phyloP scores from a whole-genome alignment of 441 rosid genomes.

The Erysimum cheiri region DNA sequence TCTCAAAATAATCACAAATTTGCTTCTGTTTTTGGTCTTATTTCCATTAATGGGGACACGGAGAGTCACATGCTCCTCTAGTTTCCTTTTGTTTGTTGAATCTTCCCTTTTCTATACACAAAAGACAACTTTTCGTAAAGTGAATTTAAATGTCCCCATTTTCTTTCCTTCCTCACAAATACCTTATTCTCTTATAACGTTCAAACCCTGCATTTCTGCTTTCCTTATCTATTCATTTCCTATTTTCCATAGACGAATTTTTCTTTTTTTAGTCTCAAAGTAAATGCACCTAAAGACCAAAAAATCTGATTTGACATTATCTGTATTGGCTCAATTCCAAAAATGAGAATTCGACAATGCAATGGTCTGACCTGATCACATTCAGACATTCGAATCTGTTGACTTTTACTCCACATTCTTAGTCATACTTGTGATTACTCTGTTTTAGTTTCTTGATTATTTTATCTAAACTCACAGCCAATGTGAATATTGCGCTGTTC shows the following conservation, averaged over 20 bases:
- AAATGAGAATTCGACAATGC: conserved; percentile 25
- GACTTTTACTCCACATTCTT: conserved; percentile 6
- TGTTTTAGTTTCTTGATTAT: background rate
- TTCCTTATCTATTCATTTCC: conserved; percentile 35
- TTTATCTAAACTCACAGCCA: background rate
- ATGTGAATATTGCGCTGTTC: background rate
- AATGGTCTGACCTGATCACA: conserved; percentile 31
- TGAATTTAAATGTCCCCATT: conserved; percentile 36
- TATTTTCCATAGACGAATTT: conserved; percentile 17
- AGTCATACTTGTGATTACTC: conserved; percentile 1
- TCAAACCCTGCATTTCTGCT: conserved; percentile 36
- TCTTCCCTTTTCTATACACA: conserved; percentile 33
- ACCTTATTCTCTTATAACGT: conserved; percentile 38
- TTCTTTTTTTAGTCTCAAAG: background rate
- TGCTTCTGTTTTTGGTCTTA: conserved; percentile 30
- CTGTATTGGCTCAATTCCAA: conserved; percentile 5
- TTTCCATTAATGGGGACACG: conserved; percentile 34
- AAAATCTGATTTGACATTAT: background rate
- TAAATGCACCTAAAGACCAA: background rate
- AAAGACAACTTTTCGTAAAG: conserved; percentile 41
- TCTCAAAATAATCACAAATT: conserved; percentile 32
- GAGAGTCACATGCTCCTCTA: conserved; percentile 41
- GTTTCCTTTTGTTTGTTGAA: conserved; percentile 42
- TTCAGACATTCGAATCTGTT: conserved; percentile 16
- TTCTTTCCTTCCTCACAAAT: conserved; percentile 23